Conservation (phyloP, 306 rosid genomes). For the Quercus cerris region DNA sequence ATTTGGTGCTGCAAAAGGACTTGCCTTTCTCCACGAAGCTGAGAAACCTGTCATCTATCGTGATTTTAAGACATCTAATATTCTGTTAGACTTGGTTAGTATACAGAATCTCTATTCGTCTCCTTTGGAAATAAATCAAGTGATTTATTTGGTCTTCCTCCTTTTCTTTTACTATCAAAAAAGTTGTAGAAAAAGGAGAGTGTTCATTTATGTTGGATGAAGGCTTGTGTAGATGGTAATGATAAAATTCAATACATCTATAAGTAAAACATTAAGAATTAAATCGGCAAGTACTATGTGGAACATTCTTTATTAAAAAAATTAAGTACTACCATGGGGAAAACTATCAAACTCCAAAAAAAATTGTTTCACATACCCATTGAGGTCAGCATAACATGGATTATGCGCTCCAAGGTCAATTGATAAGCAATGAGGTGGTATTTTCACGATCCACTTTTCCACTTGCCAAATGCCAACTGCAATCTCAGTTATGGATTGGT, state of each 20-base stretch:
- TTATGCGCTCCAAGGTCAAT: not conserved
- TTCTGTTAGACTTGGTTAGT: conserved; percentile 78
- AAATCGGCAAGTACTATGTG: not conserved
- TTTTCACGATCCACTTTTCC: no score
- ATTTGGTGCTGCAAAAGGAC: conserved; percentile 92
- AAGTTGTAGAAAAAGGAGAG: not conserved
- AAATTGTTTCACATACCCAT: not conserved
- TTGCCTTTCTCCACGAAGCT: conserved; percentile 97
- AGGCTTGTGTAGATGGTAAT: not conserved
- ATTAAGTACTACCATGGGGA: not conserved
- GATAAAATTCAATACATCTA: not conserved
- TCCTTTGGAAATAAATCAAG: not conserved
- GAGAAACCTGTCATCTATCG: conserved; percentile 97
- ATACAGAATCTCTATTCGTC: not conserved
- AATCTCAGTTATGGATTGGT: no score
- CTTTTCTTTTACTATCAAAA: not conserved
- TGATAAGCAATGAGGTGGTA: no score
- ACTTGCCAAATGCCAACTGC: no score
- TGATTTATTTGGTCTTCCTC: not conserved
- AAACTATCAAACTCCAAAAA: not conserved
- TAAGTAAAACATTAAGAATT: not conserved
- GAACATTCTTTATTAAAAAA: not conserved
- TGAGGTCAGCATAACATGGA: not conserved
- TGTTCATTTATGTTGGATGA: not conserved
- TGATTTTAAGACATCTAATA: conserved; percentile 93